Base-by-base conservation (phyloP, 148 eudicot genomes). In the Polygonum aviculare region DNA sequence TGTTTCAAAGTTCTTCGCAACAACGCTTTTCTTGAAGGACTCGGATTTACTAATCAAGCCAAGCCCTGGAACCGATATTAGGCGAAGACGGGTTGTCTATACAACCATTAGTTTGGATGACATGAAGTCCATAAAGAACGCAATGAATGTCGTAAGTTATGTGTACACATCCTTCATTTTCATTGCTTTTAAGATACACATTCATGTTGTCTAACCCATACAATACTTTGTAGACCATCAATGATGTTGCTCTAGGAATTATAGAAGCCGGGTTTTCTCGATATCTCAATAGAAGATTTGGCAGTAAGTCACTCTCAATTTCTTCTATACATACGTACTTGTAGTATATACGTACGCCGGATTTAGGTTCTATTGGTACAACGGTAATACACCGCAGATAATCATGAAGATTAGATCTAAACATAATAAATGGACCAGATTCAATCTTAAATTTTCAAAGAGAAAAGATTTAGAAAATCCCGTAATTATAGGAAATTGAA, bases 171-270 rank as follows among this genome's bases (percentile, higher is more conserved):
- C 26, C n/a, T 65, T 36, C 3, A 15, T 41, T 35, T 69, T 4
- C 16, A 15, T 36, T 52, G 59, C 15, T 4, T 69, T 0, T 7
- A 71, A 14, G 5, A 50, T 50, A 14, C 15, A 44, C 47, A 44
- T 44, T 2, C n/a, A 39, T 19, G 1, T 70, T 71, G 50, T 16
- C 26, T 39, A 18, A 38, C 26, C 10, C 11, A 69, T 26, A 3
- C 38, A 11, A 0, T 44, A 39, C 41, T 39, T 38, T 18, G 26
- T 31, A 71, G 74, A 71, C 50, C 74, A 39, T 71, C 15, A 71
- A 71, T 41, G 74, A 71, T 71, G 74, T 71, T 71, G 74, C 74
- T 41, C 16, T 71, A 15, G 74, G 74, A 40, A 71, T 71, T 4
- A 71, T 44, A 39, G 26, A 39, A 71, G 74, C 74, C 18, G 74